These are phyloP conservation scores for Saturnispora mendoncae DNA, from an alignment of 805 yeast species.

Conservation along the genomic window DNA sequence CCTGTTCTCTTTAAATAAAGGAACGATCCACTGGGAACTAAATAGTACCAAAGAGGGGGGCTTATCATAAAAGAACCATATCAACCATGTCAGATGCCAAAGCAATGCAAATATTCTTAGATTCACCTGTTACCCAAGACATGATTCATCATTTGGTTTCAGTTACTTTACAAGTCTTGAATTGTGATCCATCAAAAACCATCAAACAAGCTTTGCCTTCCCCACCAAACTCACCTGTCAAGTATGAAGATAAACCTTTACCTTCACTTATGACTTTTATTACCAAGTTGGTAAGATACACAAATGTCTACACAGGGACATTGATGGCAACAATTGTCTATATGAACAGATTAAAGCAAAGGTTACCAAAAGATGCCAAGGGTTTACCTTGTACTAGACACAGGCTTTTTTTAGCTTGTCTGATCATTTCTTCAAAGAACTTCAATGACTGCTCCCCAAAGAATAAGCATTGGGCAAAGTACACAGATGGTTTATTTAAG, in stretches of 20 bases:
- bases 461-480: conserved; percentile 71
- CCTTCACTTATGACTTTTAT: conserved; percentile 73
- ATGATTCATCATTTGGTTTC: conserved; percentile 65
- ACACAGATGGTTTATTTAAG: conserved; percentile 65
- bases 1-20: conserved; percentile 4
- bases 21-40: not conserved
- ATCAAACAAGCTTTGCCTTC: conserved; percentile 29
- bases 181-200: conserved; percentile 39
- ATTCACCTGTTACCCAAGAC: conserved; percentile 63
- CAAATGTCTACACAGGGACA: conserved; percentile 76
- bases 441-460: conserved; percentile 75
- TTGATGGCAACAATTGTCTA: conserved; percentile 64
- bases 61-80: not conserved
- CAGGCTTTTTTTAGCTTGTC: conserved; percentile 64
- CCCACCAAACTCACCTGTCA: conserved; percentile 26
- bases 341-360: conserved; percentile 49
- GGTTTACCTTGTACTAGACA: conserved; percentile 77
- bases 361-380: conserved; percentile 61
- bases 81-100: conserved; percentile 37
- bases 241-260: conserved; percentile 33
- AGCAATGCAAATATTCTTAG: conserved; percentile 51
- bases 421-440: conserved; percentile 63
- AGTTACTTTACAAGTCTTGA: conserved; percentile 56
- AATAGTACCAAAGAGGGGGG: not conserved
- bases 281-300: conserved; percentile 59